phyloP scores from a whole-genome alignment of 352 stramenopile genomes.

The Pythium volutum region DNA sequence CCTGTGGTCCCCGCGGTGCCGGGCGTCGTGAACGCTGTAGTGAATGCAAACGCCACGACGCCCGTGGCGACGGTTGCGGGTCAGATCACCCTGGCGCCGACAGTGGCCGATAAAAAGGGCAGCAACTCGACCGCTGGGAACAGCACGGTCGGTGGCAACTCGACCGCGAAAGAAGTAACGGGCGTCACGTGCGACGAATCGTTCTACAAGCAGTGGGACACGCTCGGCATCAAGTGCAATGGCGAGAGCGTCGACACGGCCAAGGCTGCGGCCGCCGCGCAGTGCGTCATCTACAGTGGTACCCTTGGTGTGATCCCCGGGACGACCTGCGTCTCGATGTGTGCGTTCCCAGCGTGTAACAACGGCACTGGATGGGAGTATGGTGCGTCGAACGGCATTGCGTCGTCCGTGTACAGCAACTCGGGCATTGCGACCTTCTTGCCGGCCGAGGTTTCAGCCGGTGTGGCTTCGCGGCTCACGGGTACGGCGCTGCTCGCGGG shows the following conservation, averaged over 20 bases:
- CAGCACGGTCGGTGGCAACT: slow-evolving; percentile 1
- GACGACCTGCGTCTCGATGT: slow-evolving; percentile 75
- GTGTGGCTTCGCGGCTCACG: slow-evolving; percentile 30
- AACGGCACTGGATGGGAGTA: slow-evolving; percentile 58
- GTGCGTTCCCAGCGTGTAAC: slow-evolving; percentile 68
- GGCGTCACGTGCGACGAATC: slow-evolving; percentile 63
- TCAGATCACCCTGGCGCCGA: slow-evolving; percentile 8
- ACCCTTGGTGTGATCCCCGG: slow-evolving; percentile 38
- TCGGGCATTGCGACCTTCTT: slow-evolving; percentile 59
- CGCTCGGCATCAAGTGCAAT: slow-evolving; percentile 59
- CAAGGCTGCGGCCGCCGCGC: slow-evolving; percentile 43
- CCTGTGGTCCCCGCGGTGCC: neutral
- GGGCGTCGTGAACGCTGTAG: neutral
- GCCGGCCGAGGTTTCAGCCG: slow-evolving; percentile 34
- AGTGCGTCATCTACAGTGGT: slow-evolving; percentile 82
- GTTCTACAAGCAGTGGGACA: slow-evolving; percentile 80
- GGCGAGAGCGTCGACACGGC: slow-evolving; percentile 43
- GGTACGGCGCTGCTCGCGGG: slow-evolving; percentile 43
- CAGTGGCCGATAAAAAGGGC: neutral
- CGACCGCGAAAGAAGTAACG: slow-evolving; percentile 3
- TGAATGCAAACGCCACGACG: neutral
- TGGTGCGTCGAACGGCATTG: slow-evolving; percentile 51
- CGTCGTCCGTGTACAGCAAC: slow-evolving; percentile 59
- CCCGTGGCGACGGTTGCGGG: neutral
- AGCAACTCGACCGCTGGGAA: neutral